A percentile compares a stretch with the other conserved stretches of the same genome.
Evolutionary conservation across 1,284 basidiomycete species (phyloP).

Genomic region (Puccinia polysora): DNA sequence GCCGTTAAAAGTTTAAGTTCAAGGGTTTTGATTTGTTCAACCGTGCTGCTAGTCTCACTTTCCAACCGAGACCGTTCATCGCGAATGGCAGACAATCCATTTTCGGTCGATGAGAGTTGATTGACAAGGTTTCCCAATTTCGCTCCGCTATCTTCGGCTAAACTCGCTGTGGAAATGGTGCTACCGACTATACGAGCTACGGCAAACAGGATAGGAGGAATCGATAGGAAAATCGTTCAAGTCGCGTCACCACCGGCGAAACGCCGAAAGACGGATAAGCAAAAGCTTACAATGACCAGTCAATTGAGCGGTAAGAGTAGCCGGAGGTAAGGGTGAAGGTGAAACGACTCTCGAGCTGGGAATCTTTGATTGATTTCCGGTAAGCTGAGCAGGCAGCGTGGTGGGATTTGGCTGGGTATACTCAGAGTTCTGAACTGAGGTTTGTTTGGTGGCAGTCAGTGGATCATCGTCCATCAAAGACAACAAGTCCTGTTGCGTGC

Average conservation of each 20-base stretch:
- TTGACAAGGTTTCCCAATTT: conserved; percentile 82
- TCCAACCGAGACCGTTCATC: conserved; percentile 54
- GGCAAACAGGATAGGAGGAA: conserved; percentile 8
- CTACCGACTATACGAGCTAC: not conserved
- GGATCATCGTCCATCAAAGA: conserved; percentile 63
- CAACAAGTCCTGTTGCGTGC: conserved; percentile 55
- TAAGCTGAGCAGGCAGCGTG: conserved; percentile 8
- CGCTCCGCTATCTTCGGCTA: conserved; percentile 57
- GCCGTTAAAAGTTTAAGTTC: conserved; percentile 55
- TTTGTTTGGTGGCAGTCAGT: conserved; percentile 52
- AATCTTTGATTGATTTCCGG: conserved; percentile 36
- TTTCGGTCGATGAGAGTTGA: conserved; percentile 73
- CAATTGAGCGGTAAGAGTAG: conserved; percentile 6
- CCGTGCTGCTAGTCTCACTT: conserved; percentile 58
- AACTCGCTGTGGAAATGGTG: not conserved
- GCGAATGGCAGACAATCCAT: conserved; percentile 51
- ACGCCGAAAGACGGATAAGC: not conserved
- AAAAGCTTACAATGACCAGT: conserved; percentile 35
- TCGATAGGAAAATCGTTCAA: not conserved
- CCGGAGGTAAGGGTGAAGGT: not conserved
- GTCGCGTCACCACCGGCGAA: not conserved
- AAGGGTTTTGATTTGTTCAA: conserved; percentile 58
- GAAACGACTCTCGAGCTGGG: conserved; percentile 45
- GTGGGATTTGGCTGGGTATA: conserved; percentile 20
- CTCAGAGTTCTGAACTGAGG: conserved; percentile 36